Percentiles rank a stretch among this genome's conserved stretches.
phyloP scores from a whole-genome alignment of 2,329 filamentous ascomycete species.

The Venturia oleaginea region DNA sequence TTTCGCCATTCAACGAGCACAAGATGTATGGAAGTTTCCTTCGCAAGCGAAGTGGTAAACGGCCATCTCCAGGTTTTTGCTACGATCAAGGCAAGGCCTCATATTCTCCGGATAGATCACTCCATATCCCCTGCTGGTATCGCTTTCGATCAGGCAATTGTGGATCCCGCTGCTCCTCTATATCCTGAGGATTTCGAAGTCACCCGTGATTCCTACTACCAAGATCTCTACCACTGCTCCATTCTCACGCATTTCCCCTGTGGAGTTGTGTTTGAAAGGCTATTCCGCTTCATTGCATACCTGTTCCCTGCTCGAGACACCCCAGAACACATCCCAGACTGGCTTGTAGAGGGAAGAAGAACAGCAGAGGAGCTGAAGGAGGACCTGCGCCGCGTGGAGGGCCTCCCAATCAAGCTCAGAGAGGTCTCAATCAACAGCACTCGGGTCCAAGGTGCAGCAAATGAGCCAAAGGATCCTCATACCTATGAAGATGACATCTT shows the following conservation, averaged over 20 bases:
- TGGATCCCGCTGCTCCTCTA: neutral
- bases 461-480: no score
- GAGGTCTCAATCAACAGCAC: constrained; percentile 2
- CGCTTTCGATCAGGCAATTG: neutral
- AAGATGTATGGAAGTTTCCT: neutral
- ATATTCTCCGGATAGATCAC: neutral
- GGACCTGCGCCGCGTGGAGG: neutral
- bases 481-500: no score
- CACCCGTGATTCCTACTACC: neutral
- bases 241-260: neutral
- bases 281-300: neutral
- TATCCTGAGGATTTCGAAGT: neutral
- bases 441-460: neutral
- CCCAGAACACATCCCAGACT: neutral
- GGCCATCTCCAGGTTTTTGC: neutral
- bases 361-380: neutral
- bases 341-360: neutral
- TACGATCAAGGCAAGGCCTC: neutral
- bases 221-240: neutral
- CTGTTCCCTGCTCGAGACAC: neutral
- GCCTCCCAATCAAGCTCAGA: neutral
- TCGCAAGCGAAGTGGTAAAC: neutral
- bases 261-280: neutral
- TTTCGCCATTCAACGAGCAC: neutral
- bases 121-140: neutral